Conservation (phyloP, 1,284 basidiomycete genomes). For the Tylopilus sp. region DNA sequence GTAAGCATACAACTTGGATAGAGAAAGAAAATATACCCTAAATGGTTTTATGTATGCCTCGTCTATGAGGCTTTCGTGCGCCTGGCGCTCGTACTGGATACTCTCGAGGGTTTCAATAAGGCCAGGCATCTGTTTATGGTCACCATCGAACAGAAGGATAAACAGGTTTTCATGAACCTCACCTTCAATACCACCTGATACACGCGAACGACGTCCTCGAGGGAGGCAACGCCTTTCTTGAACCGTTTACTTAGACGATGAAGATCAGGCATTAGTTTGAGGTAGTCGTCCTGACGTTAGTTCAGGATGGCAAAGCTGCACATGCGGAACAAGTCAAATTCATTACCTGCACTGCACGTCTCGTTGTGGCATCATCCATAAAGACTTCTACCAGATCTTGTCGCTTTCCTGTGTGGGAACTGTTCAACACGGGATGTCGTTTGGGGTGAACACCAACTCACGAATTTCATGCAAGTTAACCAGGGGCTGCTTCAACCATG, state of each 20-base stretch:
- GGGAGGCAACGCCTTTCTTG: constrained; percentile 76
- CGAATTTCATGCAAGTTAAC: constrained; percentile 93
- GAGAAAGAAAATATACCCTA: constrained; percentile 42
- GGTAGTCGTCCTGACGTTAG: constrained; percentile 65
- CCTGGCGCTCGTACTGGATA: constrained; percentile 47
- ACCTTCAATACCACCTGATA: constrained; percentile 85
- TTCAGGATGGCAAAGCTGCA: not conserved
- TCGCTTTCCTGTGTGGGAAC: constrained; percentile 57
- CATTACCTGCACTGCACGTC: constrained; percentile 69
- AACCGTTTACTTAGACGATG: constrained; percentile 92
- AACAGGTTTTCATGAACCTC: not conserved
- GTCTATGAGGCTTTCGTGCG: constrained; percentile 55
- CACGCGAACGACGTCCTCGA: constrained; percentile 95
- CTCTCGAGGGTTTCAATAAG: constrained; percentile 63
- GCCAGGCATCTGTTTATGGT: constrained; percentile 61
- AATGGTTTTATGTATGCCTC: constrained; percentile 65
- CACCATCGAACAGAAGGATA: not conserved
- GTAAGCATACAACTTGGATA: not conserved
- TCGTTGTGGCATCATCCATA: constrained; percentile 72
- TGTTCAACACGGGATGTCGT: not conserved
- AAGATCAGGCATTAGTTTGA: constrained; percentile 93
- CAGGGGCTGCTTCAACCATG: constrained; percentile 96
- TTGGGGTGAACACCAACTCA: constrained; percentile 39
- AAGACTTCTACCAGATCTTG: constrained; percentile 89
- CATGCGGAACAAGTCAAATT: not conserved